Evolutionary conservation across 2,329 filamentous ascomycete species (phyloP).

Genomic region (Plectosphaerella sp.): DNA sequence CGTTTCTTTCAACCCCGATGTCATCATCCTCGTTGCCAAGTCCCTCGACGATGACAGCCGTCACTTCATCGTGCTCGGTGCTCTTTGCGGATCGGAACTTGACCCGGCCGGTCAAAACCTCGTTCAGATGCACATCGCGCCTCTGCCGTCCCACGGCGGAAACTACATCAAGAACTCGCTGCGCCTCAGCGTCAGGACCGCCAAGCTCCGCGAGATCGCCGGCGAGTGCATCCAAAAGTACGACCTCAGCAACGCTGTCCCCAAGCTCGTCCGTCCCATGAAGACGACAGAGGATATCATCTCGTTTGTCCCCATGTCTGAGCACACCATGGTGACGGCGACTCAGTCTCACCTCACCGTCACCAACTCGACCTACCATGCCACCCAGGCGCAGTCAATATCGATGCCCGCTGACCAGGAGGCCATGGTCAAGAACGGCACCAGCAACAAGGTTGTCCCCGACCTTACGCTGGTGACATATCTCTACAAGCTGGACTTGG

Average conservation of each 20-base stretch:
- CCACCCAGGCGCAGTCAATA: conserved; percentile 46
- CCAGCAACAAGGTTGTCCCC: conserved; percentile 17
- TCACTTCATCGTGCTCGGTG: conserved; percentile 29
- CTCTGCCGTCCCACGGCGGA: conserved; percentile 21
- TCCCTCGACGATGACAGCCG: conserved; percentile 15
- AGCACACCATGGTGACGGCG: conserved; percentile 60
- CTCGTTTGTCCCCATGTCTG: conserved; percentile 64
- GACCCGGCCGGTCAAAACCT: conserved; percentile 19
- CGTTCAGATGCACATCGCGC: conserved; percentile 34
- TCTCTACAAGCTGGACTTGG: conserved; percentile 62
- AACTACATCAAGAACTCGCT: not conserved
- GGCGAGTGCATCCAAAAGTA: conserved; percentile 54
- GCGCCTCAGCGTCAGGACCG: conserved; percentile 58
- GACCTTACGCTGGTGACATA: conserved; percentile 48
- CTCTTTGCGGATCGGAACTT: conserved; percentile 7
- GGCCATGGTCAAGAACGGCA: conserved; percentile 9
- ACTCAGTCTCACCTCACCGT: conserved; percentile 52
- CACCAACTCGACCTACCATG: conserved; percentile 66
- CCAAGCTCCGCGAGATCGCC: conserved; percentile 57
- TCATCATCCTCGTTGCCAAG: conserved; percentile 48
- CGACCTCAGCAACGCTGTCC: conserved; percentile 58
- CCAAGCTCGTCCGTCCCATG: conserved; percentile 53
- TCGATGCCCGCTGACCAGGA: conserved; percentile 15
- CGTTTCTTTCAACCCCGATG: conserved; percentile 42
- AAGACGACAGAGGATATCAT: conserved; percentile 41